Conservation (phyloP, 176 grass and related monocot genomes). For the Echinochloa phyllopogon region DNA sequence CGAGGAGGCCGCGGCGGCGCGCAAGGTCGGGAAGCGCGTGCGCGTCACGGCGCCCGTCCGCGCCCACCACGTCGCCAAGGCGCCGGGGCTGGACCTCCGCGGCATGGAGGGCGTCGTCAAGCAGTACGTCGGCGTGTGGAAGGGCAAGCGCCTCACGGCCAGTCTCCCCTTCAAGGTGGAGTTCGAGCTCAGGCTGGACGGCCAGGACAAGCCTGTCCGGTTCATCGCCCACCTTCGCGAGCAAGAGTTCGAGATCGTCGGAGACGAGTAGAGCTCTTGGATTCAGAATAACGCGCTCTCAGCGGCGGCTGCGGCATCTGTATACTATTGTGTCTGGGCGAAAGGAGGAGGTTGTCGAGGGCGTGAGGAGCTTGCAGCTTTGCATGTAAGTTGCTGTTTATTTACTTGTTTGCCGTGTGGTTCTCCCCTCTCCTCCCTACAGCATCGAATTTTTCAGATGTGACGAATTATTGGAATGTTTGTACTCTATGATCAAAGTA, state of each 20-base stretch:
- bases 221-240: conserved; percentile 88
- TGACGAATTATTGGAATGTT: conserved; percentile 30
- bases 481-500: conserved; percentile 26
- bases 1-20: conserved; percentile 61
- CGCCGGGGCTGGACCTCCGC: conserved; percentile 71
- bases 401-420: conserved; percentile 22
- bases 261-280: conserved; percentile 40
- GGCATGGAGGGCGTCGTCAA: conserved; percentile 87
- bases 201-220: conserved; percentile 66
- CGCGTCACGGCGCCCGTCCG: conserved; percentile 72
- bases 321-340: conserved; percentile 41
- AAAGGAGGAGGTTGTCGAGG: conserved; percentile 14
- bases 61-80: conserved; percentile 85
- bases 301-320: conserved; percentile 11
- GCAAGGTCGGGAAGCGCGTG: conserved; percentile 79
- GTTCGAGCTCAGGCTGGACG: conserved; percentile 64
- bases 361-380: conserved; percentile 38
- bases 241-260: conserved; percentile 87
- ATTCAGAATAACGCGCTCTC: conserved; percentile 40
- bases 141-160: conserved; percentile 81
- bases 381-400: conserved; percentile 50
- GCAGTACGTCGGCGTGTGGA: conserved; percentile 79
- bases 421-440: conserved; percentile 34
- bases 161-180: conserved; percentile 87
- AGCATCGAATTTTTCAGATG: conserved; percentile 49